Conservation (phyloP, 768 basidiomycete genomes). For the Phlegmacium glaucopus region DNA sequence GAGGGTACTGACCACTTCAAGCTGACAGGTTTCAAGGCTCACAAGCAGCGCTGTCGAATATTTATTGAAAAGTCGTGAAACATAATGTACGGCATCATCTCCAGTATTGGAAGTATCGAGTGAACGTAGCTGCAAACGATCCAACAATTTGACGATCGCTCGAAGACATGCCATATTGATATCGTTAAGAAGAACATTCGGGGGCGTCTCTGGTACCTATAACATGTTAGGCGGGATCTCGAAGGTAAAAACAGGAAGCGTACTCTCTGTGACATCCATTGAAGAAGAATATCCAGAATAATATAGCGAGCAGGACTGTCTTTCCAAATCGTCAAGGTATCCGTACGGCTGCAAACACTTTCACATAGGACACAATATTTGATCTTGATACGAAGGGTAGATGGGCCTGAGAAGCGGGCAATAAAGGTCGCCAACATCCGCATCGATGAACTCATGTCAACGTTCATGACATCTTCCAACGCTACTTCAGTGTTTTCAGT, state of each 20-base stretch:
- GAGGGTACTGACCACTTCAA: conserved; percentile 23
- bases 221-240: no score
- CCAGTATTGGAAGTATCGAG: conserved; percentile 49
- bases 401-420: conserved; percentile 52
- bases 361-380: conserved; percentile 77
- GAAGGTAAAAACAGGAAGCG: not conserved
- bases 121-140: conserved; percentile 62
- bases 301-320: conserved; percentile 64
- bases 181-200: conserved; percentile 45
- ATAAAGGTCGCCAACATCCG: conserved; percentile 62
- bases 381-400: conserved; percentile 58
- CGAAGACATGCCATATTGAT: conserved; percentile 72
- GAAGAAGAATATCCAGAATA: conserved; percentile 72
- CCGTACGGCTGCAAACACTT: conserved; percentile 58
- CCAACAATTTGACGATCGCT: conserved; percentile 72
- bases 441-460: conserved; percentile 62
- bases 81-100: conserved; percentile 64
- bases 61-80: conserved; percentile 76
- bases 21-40: conserved; percentile 51
- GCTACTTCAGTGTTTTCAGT: conserved; percentile 66
- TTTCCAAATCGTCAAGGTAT: conserved; percentile 61
- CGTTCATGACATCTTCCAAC: conserved; percentile 56
- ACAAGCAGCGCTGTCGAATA: conserved; percentile 67
- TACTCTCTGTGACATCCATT: conserved; percentile 69
- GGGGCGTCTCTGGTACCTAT: conserved; percentile 36